phyloP scores from a whole-genome alignment of 2,329 filamentous ascomycete species.

The Fusarium ramigenum region DNA sequence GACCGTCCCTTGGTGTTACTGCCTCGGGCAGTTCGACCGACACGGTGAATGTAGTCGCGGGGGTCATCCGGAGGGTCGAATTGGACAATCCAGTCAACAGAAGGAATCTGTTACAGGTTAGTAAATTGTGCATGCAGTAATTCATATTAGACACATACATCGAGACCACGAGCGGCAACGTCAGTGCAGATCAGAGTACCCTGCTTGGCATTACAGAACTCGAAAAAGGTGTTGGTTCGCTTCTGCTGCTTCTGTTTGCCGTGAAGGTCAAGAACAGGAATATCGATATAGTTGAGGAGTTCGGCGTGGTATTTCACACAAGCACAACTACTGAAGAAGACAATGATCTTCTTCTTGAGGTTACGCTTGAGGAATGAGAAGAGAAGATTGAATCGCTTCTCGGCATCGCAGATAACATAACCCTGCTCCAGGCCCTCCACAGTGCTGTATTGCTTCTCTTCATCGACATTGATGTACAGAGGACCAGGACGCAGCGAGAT shows the following conservation, averaged over 20 bases:
- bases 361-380: slow-evolving; percentile 93
- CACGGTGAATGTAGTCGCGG: slow-evolving; percentile 92
- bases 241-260: slow-evolving; percentile 99
- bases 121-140: neutral
- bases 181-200: slow-evolving; percentile 96
- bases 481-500: slow-evolving; percentile 93
- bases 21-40: slow-evolving; percentile 92
- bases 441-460: slow-evolving; percentile 87
- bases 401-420: slow-evolving; percentile 91
- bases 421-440: slow-evolving; percentile 95
- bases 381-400: slow-evolving; percentile 91
- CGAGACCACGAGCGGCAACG: slow-evolving; percentile 91
- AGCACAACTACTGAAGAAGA: slow-evolving; percentile 93
- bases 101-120: slow-evolving; percentile 71
- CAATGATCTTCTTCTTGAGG: slow-evolving; percentile 95
- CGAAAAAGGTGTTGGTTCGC: slow-evolving; percentile 98
- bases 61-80: slow-evolving; percentile 95
- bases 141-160: slow-evolving; percentile 62
- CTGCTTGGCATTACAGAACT: slow-evolving; percentile 80
- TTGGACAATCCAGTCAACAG: slow-evolving; percentile 96
- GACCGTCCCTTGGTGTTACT: slow-evolving; percentile 84
- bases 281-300: slow-evolving; percentile 96
- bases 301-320: slow-evolving; percentile 97
- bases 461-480: slow-evolving; percentile 96
- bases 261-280: slow-evolving; percentile 86